These are phyloP conservation scores for Vachellia pachyceras DNA, from an alignment of 306 rosid genomes.

Conservation along the genomic window DNA sequence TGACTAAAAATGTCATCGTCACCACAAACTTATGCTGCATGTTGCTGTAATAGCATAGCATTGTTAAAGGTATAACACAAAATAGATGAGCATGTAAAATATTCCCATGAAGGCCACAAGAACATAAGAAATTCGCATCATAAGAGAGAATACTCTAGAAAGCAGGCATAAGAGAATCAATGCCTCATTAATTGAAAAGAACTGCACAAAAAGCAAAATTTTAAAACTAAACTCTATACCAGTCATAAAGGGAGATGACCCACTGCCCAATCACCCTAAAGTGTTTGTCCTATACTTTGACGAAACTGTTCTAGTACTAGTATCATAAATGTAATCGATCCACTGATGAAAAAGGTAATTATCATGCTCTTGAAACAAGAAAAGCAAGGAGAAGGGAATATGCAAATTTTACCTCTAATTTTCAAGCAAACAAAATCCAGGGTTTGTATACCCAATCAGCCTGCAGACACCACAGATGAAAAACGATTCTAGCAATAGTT, in stretches of 20 bases:
- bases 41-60: not conserved
- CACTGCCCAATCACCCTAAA: constrained; percentile 16
- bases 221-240: not conserved
- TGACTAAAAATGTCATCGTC: constrained; percentile 21
- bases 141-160: not conserved
- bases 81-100: constrained; percentile 16
- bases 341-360: not conserved
- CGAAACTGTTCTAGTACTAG: constrained; percentile 9
- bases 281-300: not conserved
- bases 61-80: constrained; percentile 24
- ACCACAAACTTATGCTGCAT: not conserved
- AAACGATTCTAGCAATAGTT: constrained; percentile 33
- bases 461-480: constrained; percentile 55
- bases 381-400: not conserved
- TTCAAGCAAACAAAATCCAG: constrained; percentile 42
- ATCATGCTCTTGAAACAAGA: not conserved
- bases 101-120: constrained; percentile 31
- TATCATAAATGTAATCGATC: not conserved
- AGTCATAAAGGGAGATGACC: constrained; percentile 14
- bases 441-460: constrained; percentile 57
- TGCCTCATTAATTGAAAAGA: constrained; percentile 31
- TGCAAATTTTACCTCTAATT: constrained; percentile 62
- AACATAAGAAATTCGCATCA: constrained; percentile 10
- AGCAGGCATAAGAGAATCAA: constrained; percentile 24
- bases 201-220: not conserved